Conservation (phyloP, 2,329 filamentous ascomycete species). For the Davidsoniella virescens region DNA sequence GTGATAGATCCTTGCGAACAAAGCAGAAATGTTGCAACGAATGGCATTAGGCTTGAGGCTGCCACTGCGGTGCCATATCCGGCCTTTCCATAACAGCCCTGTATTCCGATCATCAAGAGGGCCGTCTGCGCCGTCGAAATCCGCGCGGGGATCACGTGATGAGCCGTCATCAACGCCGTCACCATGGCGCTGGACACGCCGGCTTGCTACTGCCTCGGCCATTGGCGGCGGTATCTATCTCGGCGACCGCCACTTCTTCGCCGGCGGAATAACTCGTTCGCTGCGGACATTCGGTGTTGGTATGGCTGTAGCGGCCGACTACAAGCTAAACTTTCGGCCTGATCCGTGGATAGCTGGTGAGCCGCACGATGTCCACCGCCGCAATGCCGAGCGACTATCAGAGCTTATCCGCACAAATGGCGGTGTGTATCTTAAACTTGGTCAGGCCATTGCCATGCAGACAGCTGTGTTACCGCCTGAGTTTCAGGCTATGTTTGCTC, state of each 20-base stretch:
- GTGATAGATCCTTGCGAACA: no score
- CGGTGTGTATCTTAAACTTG: constrained; percentile 91
- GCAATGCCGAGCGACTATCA: constrained; percentile 72
- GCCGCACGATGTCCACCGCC: constrained; percentile 61
- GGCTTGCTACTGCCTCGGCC: constrained; percentile 46
- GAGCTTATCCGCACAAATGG: constrained; percentile 73
- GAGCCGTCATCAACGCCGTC: constrained; percentile 21
- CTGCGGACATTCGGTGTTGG: constrained; percentile 68
- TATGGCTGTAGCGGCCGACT: constrained; percentile 70
- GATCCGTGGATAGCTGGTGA: constrained; percentile 58
- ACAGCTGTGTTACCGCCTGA: constrained; percentile 82
- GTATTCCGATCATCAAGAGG: no score
- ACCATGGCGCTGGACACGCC: constrained; percentile 59
- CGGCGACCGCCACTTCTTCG: constrained; percentile 60
- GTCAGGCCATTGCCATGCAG: constrained; percentile 97
- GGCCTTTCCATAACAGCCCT: no score
- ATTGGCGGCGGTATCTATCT: constrained; percentile 47
- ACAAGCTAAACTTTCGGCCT: constrained; percentile 88
- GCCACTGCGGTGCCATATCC: no score
- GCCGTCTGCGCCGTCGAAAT: no score
- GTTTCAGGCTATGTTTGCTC: constrained; percentile 88
- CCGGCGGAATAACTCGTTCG: constrained; percentile 62
- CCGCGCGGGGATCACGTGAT: no score
- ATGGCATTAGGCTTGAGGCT: no score
- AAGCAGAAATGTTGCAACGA: no score